Conservation (phyloP, 2,329 filamentous ascomycete species). For the Penicillium sp. region DNA sequence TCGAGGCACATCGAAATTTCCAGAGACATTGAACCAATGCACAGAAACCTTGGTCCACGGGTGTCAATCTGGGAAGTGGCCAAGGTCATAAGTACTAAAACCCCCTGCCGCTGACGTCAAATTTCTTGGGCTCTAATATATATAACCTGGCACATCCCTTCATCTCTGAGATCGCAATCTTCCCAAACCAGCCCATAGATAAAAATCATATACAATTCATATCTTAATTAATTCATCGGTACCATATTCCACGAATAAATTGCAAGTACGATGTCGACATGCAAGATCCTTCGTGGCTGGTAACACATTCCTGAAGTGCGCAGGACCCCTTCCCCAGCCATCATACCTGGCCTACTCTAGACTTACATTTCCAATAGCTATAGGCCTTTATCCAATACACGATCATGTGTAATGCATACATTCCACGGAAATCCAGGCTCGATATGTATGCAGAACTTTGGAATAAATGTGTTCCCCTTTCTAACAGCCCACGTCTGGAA, state of each 20-base stretch:
- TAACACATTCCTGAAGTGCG: slow-evolving; percentile 18
- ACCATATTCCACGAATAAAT: neutral
- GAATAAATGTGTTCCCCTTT: neutral
- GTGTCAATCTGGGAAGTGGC: neutral
- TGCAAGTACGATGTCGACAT: neutral
- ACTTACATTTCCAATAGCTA: neutral
- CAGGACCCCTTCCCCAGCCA: neutral
- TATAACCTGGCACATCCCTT: neutral
- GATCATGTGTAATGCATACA: neutral
- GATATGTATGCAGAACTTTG: neutral
- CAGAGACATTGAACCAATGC: neutral
- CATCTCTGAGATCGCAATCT: neutral
- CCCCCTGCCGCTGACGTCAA: neutral
- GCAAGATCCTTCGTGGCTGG: slow-evolving; percentile 15
- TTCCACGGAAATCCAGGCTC: neutral
- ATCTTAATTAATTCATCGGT: neutral
- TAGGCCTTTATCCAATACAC: too few species aligned
- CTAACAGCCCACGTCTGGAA: slow-evolving; percentile 20
- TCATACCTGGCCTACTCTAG: neutral
- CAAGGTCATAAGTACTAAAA: neutral
- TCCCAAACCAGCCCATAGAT: neutral
- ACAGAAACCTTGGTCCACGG: too few species aligned
- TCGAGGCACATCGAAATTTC: neutral
- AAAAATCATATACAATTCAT: neutral
- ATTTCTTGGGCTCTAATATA: neutral